Conservation (phyloP, 129 eudicot species). For the Escallonia herrerae region DNA sequence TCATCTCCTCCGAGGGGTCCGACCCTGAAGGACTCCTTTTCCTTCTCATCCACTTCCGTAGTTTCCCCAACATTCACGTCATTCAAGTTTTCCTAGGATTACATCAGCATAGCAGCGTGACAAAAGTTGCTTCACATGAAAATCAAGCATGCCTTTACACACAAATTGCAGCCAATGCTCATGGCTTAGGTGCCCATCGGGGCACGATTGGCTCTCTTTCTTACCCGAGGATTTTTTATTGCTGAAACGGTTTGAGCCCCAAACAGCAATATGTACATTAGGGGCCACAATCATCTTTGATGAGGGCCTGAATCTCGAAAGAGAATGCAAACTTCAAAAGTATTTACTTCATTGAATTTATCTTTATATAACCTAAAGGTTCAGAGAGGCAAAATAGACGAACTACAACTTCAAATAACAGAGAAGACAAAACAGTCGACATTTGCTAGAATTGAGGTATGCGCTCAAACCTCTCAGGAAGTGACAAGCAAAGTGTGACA, state of each 20-base stretch:
- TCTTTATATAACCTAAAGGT: neutral
- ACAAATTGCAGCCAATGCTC: neutral
- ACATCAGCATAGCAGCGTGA: neutral
- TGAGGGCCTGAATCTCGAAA: too few relatives aligned
- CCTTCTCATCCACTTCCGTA: too few relatives aligned
- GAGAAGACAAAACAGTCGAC: neutral
- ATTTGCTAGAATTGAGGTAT: neutral
- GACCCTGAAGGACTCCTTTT: too few relatives aligned
- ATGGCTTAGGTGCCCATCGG: neutral
- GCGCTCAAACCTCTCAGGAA: slow-evolving; percentile 49
- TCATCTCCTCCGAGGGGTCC: too few relatives aligned
- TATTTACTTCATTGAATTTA: too few relatives aligned
- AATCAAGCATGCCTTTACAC: neutral
- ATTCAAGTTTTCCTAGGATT: neutral
- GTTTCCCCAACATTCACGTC: too few relatives aligned
- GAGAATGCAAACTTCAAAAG: too few relatives aligned
- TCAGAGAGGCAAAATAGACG: neutral
- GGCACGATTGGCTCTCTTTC: neutral
- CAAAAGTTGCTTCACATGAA: neutral
- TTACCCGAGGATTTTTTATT: neutral
- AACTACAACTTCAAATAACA: neutral
- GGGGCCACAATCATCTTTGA: too few relatives aligned
- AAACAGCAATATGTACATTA: neutral
- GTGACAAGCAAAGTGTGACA: slow-evolving; percentile 73
- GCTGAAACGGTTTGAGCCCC: neutral